Evolutionary conservation across 139 green algal genomes (phyloP).

Genomic region (Tetradesmus lagerheimii): DNA sequence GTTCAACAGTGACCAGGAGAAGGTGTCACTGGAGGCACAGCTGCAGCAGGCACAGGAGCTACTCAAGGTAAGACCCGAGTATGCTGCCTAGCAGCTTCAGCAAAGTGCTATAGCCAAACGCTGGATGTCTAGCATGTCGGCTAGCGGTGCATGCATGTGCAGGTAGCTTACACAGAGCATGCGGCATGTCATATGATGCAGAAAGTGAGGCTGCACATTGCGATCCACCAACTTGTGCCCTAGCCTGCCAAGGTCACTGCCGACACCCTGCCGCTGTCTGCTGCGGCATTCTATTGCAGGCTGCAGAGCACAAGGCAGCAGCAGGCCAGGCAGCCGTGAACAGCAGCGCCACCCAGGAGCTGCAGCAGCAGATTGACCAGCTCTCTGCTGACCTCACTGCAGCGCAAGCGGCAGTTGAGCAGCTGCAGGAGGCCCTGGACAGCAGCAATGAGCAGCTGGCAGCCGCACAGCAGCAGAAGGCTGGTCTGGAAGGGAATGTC

Average conservation of each 20-base stretch:
- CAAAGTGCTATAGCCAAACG: too few species aligned
- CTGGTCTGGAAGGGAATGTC: not conserved
- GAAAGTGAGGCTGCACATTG: too few species aligned
- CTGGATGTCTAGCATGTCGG: too few species aligned
- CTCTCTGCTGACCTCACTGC: not conserved
- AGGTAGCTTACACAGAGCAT: too few species aligned
- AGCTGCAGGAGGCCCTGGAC: constrained; percentile 45
- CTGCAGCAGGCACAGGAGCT: constrained; percentile 34
- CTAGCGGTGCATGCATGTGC: too few species aligned
- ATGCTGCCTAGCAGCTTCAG: not conserved
- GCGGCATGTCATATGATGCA: too few species aligned
- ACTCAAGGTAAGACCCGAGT: constrained; percentile 12
- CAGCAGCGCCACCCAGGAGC: not conserved
- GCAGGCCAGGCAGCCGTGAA: not conserved
- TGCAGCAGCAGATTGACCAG: constrained; percentile 40
- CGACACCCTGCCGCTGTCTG: not conserved
- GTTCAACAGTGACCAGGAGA: constrained; percentile 53
- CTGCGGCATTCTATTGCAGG: not conserved
- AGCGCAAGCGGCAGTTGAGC: not conserved
- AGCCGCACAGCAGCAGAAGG: constrained; percentile 7
- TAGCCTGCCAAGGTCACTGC: not conserved
- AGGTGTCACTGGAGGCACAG: constrained; percentile 26
- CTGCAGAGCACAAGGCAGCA: not conserved
- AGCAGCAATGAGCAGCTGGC: constrained; percentile 17
- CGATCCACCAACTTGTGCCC: too few species aligned